A percentile compares a stretch with the other conserved stretches of the same genome.
These are phyloP conservation scores for Scytalidium sp. DNA, from an alignment of 2,329 filamentous ascomycete species.

Conservation along the genomic window DNA sequence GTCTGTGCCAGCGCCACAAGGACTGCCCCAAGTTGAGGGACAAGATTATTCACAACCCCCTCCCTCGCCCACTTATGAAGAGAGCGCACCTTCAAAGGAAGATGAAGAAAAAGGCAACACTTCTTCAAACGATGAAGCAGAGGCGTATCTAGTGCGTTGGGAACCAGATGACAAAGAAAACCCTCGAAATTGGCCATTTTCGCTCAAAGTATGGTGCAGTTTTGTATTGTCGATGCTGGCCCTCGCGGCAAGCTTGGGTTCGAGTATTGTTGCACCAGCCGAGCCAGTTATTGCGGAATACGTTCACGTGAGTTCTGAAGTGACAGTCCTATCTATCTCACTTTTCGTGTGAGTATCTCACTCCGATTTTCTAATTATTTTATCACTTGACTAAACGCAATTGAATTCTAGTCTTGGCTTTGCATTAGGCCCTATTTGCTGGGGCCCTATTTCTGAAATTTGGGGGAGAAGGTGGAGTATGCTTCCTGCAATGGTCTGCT, in stretches of 20 bases:
- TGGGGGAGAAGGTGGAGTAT: conserved; percentile 60
- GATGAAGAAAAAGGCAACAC: too few relatives aligned
- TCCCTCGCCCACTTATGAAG: too few relatives aligned
- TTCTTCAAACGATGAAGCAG: too few relatives aligned
- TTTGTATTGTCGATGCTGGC: too few relatives aligned
- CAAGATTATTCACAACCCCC: too few relatives aligned
- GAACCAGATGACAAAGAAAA: too few relatives aligned
- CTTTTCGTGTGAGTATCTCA: conserved; percentile 37
- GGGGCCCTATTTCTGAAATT: conserved; percentile 63
- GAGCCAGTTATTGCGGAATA: conserved; percentile 38
- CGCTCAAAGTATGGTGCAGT: too few relatives aligned
- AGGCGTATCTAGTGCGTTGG: too few relatives aligned
- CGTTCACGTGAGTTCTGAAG: conserved; percentile 38
- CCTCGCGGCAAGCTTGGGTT: conserved; percentile 45
- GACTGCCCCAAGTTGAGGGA: too few relatives aligned
- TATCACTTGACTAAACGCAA: not conserved
- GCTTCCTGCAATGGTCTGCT: conserved; percentile 50
- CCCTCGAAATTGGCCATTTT: too few relatives aligned
- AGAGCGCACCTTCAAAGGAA: too few relatives aligned
- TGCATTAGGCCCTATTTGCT: conserved; percentile 50
- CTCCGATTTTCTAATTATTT: not conserved
- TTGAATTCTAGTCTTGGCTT: conserved; percentile 33
- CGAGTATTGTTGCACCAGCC: conserved; percentile 48
- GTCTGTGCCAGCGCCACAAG: too few relatives aligned
- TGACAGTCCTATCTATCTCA: conserved; percentile 41